phyloP scores from a whole-genome alignment of 2,329 filamentous ascomycete species.

The Aspergillus floridensis region DNA sequence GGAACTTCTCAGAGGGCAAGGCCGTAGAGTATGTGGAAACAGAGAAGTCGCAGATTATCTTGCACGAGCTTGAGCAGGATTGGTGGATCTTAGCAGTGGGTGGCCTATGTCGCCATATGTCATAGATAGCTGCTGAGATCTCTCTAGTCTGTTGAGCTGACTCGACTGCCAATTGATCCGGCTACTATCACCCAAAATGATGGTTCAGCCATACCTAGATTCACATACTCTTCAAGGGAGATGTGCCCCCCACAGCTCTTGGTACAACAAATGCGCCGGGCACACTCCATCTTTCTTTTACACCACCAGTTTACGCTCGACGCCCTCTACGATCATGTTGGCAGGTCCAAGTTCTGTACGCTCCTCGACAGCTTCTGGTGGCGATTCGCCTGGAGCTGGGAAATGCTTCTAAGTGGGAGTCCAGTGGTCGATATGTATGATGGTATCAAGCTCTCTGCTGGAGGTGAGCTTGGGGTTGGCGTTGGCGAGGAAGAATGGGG shows the following conservation, averaged over 20 bases:
- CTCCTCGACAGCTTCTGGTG: slow-evolving; percentile 81
- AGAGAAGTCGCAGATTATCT: slow-evolving; percentile 77
- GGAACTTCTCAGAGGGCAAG: slow-evolving; percentile 76
- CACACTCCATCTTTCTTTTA: slow-evolving; percentile 79
- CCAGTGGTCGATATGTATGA: slow-evolving; percentile 75
- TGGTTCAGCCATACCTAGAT: slow-evolving; percentile 43
- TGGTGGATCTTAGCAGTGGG: slow-evolving; percentile 96
- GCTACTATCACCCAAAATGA: slow-evolving; percentile 38
- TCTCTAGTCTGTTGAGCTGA: slow-evolving; percentile 73
- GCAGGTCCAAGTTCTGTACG: slow-evolving; percentile 67
- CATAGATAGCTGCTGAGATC: slow-evolving; percentile 13
- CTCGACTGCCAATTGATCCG: slow-evolving; percentile 62
- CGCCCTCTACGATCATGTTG: slow-evolving; percentile 64
- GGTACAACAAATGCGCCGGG: slow-evolving; percentile 75
- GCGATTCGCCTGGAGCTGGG: slow-evolving; percentile 67
- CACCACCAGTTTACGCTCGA: slow-evolving; percentile 78
- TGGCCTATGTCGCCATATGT: neutral
- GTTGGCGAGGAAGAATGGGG: slow-evolving; percentile 95
- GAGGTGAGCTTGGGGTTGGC: slow-evolving; percentile 87
- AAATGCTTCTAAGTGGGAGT: slow-evolving; percentile 85
- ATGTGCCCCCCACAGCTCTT: slow-evolving; percentile 78
- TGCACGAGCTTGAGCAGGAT: slow-evolving; percentile 81
- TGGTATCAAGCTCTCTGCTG: slow-evolving; percentile 82
- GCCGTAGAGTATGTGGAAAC: slow-evolving; percentile 85
- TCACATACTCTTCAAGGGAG: slow-evolving; percentile 87